phyloP scores from a whole-genome alignment of 169 alveolate species.

The Prorocentrum cordatum region DNA sequence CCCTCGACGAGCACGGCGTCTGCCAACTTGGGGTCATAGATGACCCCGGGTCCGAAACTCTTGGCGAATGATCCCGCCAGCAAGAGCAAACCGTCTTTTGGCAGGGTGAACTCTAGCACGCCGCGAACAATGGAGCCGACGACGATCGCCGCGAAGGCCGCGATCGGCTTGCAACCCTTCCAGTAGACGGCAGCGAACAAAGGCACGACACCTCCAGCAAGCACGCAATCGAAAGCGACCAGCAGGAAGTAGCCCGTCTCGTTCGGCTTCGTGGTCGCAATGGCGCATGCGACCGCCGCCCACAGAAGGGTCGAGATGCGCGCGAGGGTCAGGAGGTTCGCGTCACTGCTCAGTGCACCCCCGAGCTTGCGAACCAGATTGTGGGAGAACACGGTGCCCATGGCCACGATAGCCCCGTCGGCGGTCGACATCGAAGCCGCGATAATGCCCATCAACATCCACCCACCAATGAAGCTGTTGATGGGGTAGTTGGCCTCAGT shows the following conservation, averaged over 20 bases:
- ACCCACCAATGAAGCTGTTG: background rate
- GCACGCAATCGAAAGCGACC: conserved; percentile 1
- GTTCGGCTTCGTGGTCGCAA: background rate
- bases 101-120: background rate
- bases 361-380: background rate
- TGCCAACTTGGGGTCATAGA: background rate
- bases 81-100: background rate
- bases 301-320: background rate
- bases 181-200: conserved; percentile 12
- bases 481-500: background rate
- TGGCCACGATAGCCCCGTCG: conserved; percentile 8
- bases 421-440: conserved; percentile 28
- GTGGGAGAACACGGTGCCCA: conserved; percentile 8
- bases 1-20: background rate
- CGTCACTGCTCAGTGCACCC: background rate
- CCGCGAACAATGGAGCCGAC: background rate
- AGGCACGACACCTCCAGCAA: conserved; percentile 14
- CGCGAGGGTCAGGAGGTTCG: background rate
- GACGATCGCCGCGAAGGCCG: background rate
- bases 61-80: background rate
- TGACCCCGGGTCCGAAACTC: background rate
- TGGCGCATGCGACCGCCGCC: background rate
- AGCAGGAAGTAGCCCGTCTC: conserved; percentile 14
- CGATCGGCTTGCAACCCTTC: background rate
- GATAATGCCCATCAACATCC: background rate